Evolutionary conservation across 345 rosid species (phyloP).

Genomic region (Eucalyptus erythrocorys): DNA sequence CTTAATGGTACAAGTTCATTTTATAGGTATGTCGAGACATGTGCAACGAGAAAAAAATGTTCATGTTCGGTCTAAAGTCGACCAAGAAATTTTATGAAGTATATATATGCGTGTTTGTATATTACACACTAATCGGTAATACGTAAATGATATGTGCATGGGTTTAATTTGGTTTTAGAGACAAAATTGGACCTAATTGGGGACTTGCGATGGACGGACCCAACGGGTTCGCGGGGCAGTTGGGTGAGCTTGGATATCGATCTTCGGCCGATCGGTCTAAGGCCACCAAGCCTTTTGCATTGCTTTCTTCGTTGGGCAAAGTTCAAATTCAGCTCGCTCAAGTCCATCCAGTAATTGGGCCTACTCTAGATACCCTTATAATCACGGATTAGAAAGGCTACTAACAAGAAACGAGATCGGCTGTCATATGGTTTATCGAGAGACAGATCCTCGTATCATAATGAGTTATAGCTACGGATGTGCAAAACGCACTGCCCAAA

Average conservation of each 20-base stretch:
- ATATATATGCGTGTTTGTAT: too few relatives aligned
- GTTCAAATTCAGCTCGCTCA: not conserved
- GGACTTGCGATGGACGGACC: not conserved
- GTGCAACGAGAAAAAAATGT: not conserved
- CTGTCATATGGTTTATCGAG: too few relatives aligned
- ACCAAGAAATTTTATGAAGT: not conserved
- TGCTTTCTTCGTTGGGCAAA: not conserved
- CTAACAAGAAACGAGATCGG: not conserved
- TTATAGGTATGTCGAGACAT: not conserved
- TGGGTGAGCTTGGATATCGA: not conserved
- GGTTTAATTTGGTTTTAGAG: not conserved
- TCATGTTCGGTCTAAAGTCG: not conserved
- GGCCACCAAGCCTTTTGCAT: not conserved
- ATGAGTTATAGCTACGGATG: too few relatives aligned
- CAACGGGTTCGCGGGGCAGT: not conserved
- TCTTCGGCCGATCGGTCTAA: not conserved
- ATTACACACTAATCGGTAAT: not conserved
- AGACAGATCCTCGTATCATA: too few relatives aligned
- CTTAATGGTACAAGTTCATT: not conserved
- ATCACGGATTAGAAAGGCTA: not conserved
- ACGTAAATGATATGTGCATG: not conserved
- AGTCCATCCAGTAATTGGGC: not conserved
- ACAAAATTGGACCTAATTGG: not conserved
- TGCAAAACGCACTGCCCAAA: too few relatives aligned
- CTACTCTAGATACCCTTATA: not conserved